These are phyloP conservation scores for Hypholoma fasciculare DNA, from an alignment of 768 basidiomycete genomes.

Conservation along the genomic window DNA sequence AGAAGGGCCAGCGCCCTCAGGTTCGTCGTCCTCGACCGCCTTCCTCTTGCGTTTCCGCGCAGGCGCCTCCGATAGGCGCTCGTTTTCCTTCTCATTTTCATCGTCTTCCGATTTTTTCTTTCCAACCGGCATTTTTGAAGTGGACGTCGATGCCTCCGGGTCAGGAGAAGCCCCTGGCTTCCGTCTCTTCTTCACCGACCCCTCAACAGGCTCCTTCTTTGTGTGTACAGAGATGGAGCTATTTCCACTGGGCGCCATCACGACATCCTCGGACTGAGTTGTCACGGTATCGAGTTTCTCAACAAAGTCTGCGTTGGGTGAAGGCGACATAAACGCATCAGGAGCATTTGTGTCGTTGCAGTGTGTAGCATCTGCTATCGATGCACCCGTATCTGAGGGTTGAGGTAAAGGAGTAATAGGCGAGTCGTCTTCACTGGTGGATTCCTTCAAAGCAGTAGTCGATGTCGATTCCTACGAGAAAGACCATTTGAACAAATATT, in stretches of 20 bases:
- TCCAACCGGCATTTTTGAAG: not conserved
- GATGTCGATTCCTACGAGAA: too few relatives aligned
- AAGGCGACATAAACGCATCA: not conserved
- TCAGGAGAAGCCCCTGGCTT: constrained; percentile 14
- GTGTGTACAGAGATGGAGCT: not conserved
- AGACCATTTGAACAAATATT: too few relatives aligned
- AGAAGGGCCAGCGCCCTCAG: constrained; percentile 4
- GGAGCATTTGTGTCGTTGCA: not conserved
- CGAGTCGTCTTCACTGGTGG: not conserved
- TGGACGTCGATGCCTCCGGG: constrained; percentile 8
- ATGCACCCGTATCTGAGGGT: not conserved
- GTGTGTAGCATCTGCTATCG: not conserved
- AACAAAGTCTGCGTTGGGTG: not conserved
- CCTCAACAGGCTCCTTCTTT: constrained; percentile 2
- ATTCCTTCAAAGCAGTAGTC: too few relatives aligned
- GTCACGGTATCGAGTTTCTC: not conserved
- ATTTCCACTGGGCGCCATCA: not conserved
- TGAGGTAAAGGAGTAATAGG: too few relatives aligned
- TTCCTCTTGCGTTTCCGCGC: constrained; percentile 14
- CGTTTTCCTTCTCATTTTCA: constrained; percentile 9
- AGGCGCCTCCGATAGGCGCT: not conserved
- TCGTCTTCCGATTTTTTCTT: constrained; percentile 7
- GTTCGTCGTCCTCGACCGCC: constrained; percentile 14
- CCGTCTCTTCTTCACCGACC: constrained; percentile 23
- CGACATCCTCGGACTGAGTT: not conserved